Percentiles rank a stretch among this genome's conserved stretches.
Conservation (phyloP, 352 stramenopile genomes). For the Pythium scleroteichum region DNA sequence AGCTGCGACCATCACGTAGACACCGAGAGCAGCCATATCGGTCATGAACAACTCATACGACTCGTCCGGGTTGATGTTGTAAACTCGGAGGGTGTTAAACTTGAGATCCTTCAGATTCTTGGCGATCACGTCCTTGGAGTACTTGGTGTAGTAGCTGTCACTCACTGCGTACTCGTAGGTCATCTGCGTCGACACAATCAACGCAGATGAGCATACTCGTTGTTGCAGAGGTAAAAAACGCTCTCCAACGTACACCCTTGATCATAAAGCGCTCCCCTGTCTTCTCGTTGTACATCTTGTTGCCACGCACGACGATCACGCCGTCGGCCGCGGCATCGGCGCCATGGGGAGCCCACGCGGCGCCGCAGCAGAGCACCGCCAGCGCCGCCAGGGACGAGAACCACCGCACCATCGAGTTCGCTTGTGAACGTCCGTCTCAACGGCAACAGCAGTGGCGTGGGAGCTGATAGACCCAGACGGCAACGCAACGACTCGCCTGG, state of each 20-base stretch:
- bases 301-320: conserved; percentile 70
- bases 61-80: conserved; percentile 85
- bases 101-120: conserved; percentile 70
- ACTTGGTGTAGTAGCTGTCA: conserved; percentile 84
- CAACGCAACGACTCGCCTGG: conserved; percentile 1
- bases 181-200: conserved; percentile 36
- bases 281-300: conserved; percentile 87
- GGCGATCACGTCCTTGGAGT: conserved; percentile 72
- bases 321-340: conserved; percentile 20
- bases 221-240: no score
- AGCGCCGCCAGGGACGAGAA: conserved; percentile 16
- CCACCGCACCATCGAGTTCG: conserved; percentile 14
- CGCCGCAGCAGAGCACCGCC: conserved; percentile 15
- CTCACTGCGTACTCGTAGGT: conserved; percentile 89
- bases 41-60: conserved; percentile 86
- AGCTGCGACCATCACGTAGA: conserved; percentile 82
- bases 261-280: conserved; percentile 86
- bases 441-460: background rate
- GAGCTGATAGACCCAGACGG: background rate
- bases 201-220: background rate
- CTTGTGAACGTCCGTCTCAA: background rate
- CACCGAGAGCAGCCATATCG: conserved; percentile 71
- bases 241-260: conserved; percentile 58
- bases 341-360: background rate
- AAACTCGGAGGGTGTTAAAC: conserved; percentile 85